phyloP scores from a whole-genome alignment of 2,329 filamentous ascomycete genomes.

The Rutstroemia sp. region DNA sequence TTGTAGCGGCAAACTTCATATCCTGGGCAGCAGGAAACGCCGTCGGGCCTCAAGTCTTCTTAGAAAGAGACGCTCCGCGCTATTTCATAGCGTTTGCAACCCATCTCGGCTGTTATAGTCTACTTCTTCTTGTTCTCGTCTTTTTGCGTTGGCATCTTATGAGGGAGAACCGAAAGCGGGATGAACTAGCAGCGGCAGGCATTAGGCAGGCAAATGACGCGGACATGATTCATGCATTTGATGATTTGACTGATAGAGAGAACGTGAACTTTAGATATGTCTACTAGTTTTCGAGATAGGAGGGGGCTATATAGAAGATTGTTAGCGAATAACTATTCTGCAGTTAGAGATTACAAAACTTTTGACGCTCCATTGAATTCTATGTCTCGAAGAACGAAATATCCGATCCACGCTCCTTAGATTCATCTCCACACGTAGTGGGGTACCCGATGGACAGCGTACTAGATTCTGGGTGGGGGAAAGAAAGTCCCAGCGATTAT shows the following conservation, averaged over 20 bases:
- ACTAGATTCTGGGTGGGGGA: too few species aligned
- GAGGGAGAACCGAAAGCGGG: constrained; percentile 5
- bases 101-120: constrained; percentile 39
- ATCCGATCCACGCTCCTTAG: too few species aligned
- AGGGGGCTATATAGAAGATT: not conserved
- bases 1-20: constrained; percentile 50
- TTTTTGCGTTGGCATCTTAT: constrained; percentile 4
- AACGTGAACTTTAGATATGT: constrained; percentile 24
- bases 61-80: constrained; percentile 41
- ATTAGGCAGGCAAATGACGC: constrained; percentile 9
- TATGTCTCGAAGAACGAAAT: too few species aligned
- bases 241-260: constrained; percentile 27
- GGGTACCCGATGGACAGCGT: too few species aligned
- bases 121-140: constrained; percentile 15
- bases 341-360: too few species aligned
- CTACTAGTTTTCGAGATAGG: not conserved
- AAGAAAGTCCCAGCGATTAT: too few species aligned
- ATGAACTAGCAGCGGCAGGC: constrained; percentile 4
- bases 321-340: too few species aligned
- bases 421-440: too few species aligned
- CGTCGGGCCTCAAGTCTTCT: constrained; percentile 45
- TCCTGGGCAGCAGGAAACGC: constrained; percentile 51
- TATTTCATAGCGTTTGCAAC: constrained; percentile 48
- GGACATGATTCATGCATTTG: constrained; percentile 25
- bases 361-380: too few species aligned